Conservation (phyloP, 2,329 filamentous ascomycete species). For the Berkeleyomyces rouxiae region DNA sequence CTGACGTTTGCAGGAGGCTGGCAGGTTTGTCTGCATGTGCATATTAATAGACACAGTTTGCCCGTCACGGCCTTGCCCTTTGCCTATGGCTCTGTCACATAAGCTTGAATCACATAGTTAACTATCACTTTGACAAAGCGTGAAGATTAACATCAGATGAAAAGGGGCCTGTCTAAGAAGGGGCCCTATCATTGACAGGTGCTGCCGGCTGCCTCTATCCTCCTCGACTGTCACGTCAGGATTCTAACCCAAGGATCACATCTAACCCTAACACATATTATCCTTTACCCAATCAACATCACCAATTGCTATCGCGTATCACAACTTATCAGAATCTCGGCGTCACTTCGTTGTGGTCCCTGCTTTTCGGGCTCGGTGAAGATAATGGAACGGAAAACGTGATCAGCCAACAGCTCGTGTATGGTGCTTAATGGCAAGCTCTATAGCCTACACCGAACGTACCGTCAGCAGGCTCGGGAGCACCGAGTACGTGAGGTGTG, state of each 20-base stretch:
- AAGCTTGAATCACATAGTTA: neutral
- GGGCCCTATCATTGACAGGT: neutral
- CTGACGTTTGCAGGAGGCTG: neutral
- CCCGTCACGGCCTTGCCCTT: neutral
- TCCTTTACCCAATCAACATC: neutral
- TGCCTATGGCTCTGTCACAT: neutral
- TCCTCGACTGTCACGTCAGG: neutral
- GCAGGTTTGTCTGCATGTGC: neutral
- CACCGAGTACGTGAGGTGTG: neutral
- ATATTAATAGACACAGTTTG: neutral
- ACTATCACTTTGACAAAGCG: neutral
- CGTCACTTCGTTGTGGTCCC: neutral
- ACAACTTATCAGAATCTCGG: neutral
- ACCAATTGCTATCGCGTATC: too few relatives aligned
- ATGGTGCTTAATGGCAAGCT: neutral
- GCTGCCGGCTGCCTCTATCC: neutral
- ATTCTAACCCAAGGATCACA: too few relatives aligned
- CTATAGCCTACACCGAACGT: neutral
- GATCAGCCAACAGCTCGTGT: neutral
- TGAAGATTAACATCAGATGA: neutral
- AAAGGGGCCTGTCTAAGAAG: neutral
- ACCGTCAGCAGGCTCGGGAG: neutral
- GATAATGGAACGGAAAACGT: neutral
- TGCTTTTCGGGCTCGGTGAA: neutral
- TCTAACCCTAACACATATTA: neutral